A percentile compares a stretch with the other conserved stretches of the same genome.
These are phyloP conservation scores for Serpula lacrymans DNA, from an alignment of 768 basidiomycete genomes.

Conservation along the genomic window DNA sequence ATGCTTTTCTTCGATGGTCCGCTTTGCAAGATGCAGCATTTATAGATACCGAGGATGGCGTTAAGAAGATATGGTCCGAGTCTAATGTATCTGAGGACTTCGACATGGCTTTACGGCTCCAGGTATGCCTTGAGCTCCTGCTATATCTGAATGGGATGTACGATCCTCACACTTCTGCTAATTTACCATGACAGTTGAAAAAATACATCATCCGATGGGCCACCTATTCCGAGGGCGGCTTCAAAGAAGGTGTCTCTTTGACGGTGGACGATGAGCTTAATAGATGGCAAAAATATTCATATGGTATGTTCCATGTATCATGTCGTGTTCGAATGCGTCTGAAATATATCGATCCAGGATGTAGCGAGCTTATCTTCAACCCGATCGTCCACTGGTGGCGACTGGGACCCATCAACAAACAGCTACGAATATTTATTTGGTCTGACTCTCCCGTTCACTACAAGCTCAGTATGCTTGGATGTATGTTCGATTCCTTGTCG, in stretches of 20 bases:
- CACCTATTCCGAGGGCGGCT: constrained; percentile 77
- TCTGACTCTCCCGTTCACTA: constrained; percentile 69
- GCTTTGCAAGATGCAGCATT: constrained; percentile 80
- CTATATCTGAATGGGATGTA: too few relatives aligned
- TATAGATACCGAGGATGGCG: constrained; percentile 57
- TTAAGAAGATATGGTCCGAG: constrained; percentile 81
- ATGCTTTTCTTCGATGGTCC: constrained; percentile 82
- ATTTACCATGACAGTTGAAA: constrained; percentile 28
- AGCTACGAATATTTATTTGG: constrained; percentile 69
- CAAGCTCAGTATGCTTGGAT: constrained; percentile 74
- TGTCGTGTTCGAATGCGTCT: background rate
- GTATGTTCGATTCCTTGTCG: constrained; percentile 34
- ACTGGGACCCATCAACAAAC: constrained; percentile 74
- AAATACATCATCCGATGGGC: constrained; percentile 77
- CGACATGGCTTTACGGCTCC: constrained; percentile 72
- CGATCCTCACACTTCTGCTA: too few relatives aligned
- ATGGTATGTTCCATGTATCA: constrained; percentile 43
- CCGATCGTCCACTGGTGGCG: constrained; percentile 74
- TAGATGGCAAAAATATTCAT: constrained; percentile 82
- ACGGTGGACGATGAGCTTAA: constrained; percentile 86
- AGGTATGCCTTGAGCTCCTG: constrained; percentile 13
- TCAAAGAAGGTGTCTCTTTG: constrained; percentile 84
- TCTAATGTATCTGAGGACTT: constrained; percentile 83
- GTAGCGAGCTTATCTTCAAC: constrained; percentile 78
- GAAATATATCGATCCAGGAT: constrained; percentile 38